These are phyloP conservation scores for Jacaranda mimosifolia DNA, from an alignment of 257 asterid species.

Conservation along the genomic window DNA sequence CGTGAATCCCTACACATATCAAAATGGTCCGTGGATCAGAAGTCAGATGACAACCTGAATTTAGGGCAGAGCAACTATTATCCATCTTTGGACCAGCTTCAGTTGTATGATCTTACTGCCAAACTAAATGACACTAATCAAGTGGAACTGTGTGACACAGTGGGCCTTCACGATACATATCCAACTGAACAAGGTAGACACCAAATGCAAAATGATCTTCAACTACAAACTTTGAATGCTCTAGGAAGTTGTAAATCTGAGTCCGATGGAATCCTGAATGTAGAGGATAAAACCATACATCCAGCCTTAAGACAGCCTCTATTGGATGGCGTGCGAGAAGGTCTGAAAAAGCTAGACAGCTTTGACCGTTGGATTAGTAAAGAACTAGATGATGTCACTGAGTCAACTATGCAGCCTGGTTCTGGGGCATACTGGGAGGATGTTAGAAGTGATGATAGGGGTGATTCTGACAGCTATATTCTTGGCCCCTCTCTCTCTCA, in stretches of 20 bases:
- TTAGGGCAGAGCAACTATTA: slow-evolving; percentile 40
- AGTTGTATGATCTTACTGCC: slow-evolving; percentile 45
- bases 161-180: slow-evolving; percentile 46
- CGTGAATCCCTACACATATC: slow-evolving; percentile 48
- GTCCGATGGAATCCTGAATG: slow-evolving; percentile 47
- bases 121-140: slow-evolving; percentile 48
- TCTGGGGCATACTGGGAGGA: slow-evolving; percentile 80
- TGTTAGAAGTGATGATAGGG: slow-evolving; percentile 74
- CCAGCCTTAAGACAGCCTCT: slow-evolving; percentile 66
- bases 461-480: slow-evolving; percentile 70
- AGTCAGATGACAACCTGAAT: slow-evolving; percentile 44
- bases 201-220: slow-evolving; percentile 53
- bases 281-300: slow-evolving; percentile 58
- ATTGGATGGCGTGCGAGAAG: slow-evolving; percentile 68
- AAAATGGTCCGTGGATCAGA: slow-evolving; percentile 63
- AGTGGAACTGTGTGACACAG: slow-evolving; percentile 45
- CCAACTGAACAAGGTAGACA: slow-evolving; percentile 50
- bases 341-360: slow-evolving; percentile 92
- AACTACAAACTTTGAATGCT: slow-evolving; percentile 43
- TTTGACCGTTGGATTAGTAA: slow-evolving; percentile 96
- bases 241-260: slow-evolving; percentile 51
- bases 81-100: slow-evolving; percentile 37
- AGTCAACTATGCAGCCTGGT: slow-evolving; percentile 64
- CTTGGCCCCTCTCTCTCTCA: slow-evolving; percentile 84
- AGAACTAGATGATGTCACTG: slow-evolving; percentile 93